These are phyloP conservation scores for Ceratocystis cacaofunesta DNA, from an alignment of 2,329 filamentous ascomycete species.

Conservation along the genomic window DNA sequence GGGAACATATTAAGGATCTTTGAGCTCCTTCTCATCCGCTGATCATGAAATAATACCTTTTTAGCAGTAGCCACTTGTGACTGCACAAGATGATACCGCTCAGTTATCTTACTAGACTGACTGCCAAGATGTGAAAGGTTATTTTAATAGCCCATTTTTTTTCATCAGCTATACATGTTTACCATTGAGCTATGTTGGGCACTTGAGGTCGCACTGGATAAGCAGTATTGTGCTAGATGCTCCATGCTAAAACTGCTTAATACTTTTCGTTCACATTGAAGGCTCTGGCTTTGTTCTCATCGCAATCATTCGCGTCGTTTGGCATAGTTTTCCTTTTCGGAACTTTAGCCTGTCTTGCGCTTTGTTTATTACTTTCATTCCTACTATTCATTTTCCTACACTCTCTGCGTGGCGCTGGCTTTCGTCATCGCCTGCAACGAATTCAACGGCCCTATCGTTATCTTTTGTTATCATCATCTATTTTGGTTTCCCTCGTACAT, in stretches of 20 bases:
- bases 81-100: background rate
- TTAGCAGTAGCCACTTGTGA: background rate
- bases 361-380: background rate
- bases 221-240: background rate
- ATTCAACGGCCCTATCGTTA: slow-evolving; percentile 7
- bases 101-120: background rate
- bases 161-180: background rate
- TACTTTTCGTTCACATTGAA: background rate
- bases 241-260: background rate
- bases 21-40: background rate
- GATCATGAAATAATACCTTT: background rate
- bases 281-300: background rate
- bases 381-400: background rate
- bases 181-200: background rate
- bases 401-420: slow-evolving; percentile 1
- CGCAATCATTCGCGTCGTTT: background rate
- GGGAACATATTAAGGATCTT: background rate
- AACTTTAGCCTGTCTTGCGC: background rate
- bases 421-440: slow-evolving; percentile 5
- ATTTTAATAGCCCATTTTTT: background rate
- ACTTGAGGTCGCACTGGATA: background rate
- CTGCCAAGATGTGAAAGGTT: background rate
- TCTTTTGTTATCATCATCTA: slow-evolving; percentile 8
- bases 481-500: slow-evolving; percentile 3
- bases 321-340: background rate